A percentile compares a stretch with the other conserved stretches of the same genome.
phyloP scores from a whole-genome alignment of 257 asterid genomes.

The Lavandula angustifolia region DNA sequence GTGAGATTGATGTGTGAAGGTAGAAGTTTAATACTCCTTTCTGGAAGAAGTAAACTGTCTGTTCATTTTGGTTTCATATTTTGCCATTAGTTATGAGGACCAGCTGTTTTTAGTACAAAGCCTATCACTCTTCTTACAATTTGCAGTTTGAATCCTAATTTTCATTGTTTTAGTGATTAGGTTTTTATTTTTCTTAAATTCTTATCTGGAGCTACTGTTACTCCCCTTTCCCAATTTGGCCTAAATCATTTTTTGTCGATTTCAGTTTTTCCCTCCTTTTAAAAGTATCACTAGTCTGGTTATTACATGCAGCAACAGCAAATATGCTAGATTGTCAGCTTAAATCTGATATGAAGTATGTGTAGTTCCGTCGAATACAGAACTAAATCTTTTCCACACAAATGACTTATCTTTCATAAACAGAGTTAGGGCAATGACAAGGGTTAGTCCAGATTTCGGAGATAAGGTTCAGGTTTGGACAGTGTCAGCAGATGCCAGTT shows the following conservation, averaged over 20 bases:
- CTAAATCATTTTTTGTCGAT: no score
- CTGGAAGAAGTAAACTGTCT: slow-evolving; percentile 2
- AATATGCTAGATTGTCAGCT: not conserved
- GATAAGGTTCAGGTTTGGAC: slow-evolving; percentile 61
- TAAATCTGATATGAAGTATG: not conserved
- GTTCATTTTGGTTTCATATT: slow-evolving; percentile 3
- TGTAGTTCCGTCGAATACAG: not conserved
- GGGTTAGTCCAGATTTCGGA: slow-evolving; percentile 79
- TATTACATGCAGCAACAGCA: not conserved
- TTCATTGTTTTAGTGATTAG: not conserved
- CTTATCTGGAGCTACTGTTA: slow-evolving; percentile 11
- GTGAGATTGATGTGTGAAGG: slow-evolving; percentile 15
- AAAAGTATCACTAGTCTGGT: not conserved
- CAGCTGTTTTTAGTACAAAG: slow-evolving; percentile 3
- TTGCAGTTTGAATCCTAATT: slow-evolving; percentile 3
- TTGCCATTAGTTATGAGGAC: slow-evolving; percentile 23
- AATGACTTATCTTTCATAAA: slow-evolving; percentile 30
- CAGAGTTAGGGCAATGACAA: slow-evolving; percentile 60
- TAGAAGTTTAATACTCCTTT: not conserved
- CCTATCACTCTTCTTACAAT: slow-evolving; percentile 9
- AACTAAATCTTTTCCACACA: not conserved
- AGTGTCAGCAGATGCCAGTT: slow-evolving; percentile 76
- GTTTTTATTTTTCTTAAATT: not conserved
- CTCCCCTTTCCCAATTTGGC: slow-evolving; percentile 6
- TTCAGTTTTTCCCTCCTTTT: no score